Evolutionary conservation across 2,329 filamentous ascomycete species (phyloP).

Genomic region (Hymenoscyphus salicellus): DNA sequence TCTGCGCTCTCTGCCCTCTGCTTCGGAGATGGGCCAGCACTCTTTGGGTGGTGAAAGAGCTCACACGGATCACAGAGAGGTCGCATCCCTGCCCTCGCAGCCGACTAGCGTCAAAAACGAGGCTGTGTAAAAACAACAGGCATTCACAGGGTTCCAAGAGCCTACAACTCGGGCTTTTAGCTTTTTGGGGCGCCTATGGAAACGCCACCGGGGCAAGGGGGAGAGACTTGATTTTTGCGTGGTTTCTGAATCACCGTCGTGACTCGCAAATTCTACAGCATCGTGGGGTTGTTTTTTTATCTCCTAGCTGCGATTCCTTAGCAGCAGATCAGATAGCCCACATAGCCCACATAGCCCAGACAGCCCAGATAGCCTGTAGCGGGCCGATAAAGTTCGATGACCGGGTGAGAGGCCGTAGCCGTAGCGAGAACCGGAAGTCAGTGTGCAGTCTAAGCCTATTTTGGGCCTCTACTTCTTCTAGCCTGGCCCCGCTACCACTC

Average conservation of each 20-base stretch:
- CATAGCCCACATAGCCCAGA: no score
- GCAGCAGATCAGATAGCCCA: no score
- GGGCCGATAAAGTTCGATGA: neutral
- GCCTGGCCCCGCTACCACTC: neutral
- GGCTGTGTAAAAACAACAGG: constrained; percentile 2
- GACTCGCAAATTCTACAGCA: no score
- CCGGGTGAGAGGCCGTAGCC: neutral
- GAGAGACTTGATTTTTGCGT: neutral
- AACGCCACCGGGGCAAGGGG: neutral
- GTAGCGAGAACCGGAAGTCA: neutral
- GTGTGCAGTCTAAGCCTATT: neutral
- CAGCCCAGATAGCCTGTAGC: neutral
- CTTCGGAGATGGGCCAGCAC: neutral
- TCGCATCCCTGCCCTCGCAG: neutral
- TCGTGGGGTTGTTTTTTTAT: neutral
- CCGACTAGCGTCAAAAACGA: constrained; percentile 3
- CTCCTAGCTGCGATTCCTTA: no score
- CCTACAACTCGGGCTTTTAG: neutral
- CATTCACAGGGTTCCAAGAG: neutral
- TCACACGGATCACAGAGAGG: neutral
- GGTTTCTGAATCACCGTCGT: neutral
- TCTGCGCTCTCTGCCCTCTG: neutral
- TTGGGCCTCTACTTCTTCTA: neutral
- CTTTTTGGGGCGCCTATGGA: neutral
- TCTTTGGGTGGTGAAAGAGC: neutral